These are phyloP conservation scores for Tricharina praecox DNA, from an alignment of 495 filamentous ascomycete genomes.

Conservation along the genomic window DNA sequence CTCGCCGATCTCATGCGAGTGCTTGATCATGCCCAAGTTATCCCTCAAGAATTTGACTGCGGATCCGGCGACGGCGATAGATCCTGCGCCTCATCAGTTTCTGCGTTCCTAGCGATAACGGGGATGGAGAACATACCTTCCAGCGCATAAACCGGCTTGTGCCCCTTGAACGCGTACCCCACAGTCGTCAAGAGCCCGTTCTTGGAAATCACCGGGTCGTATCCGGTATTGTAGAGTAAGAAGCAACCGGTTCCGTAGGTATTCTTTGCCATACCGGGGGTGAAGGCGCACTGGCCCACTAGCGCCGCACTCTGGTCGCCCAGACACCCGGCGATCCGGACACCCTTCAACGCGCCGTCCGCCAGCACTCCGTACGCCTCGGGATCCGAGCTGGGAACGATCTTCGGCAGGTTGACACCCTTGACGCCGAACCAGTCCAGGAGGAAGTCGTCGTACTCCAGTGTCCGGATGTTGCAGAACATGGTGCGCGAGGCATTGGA, in stretches of 20 bases:
- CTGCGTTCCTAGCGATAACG: background rate
- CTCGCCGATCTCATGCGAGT: constrained; percentile 65
- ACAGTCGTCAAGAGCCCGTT: constrained; percentile 81
- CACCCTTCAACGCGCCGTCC: constrained; percentile 50
- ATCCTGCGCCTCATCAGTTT: constrained; percentile 11
- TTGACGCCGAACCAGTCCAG: constrained; percentile 61
- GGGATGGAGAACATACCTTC: constrained; percentile 45
- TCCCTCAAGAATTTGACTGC: constrained; percentile 82
- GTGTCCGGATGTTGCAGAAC: constrained; percentile 84
- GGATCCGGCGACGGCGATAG: constrained; percentile 74
- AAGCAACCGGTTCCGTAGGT: constrained; percentile 96
- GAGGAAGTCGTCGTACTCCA: constrained; percentile 69
- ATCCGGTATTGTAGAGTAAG: constrained; percentile 82
- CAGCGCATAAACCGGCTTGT: constrained; percentile 71
- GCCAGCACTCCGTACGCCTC: constrained; percentile 56
- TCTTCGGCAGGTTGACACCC: constrained; percentile 66
- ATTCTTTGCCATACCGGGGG: constrained; percentile 77
- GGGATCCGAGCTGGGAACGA: constrained; percentile 68
- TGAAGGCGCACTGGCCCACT: constrained; percentile 83
- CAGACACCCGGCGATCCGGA: constrained; percentile 71
- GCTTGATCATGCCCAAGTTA: constrained; percentile 68
- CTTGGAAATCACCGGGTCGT: constrained; percentile 75
- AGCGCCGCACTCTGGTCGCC: constrained; percentile 87
- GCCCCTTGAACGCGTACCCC: constrained; percentile 60
- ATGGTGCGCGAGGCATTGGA: constrained; percentile 90